Evolutionary conservation across 768 basidiomycete species (phyloP), one percentile per base, ranked within the genome.

Genomic region (Tulasnella sp.): DNA sequence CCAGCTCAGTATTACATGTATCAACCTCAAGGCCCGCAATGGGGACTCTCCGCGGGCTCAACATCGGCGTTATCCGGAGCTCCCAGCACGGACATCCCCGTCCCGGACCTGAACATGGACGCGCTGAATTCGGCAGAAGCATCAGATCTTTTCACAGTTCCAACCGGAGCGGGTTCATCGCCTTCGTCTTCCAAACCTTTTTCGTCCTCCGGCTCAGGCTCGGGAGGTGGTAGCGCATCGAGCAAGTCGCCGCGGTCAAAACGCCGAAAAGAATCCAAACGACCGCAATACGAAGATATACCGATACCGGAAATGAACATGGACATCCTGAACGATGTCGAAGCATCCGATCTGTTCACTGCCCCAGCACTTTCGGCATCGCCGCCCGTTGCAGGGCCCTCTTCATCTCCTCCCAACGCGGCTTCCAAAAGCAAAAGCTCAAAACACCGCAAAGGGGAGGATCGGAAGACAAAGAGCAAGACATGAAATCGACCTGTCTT

Each of bases 51-150:
- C 10, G n/a, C n/a, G n/a, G n/a, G n/a, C n/a, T 74, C 73, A 7
- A 21, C 73, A 21, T 38, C 44, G 21, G 6, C 24, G n/a, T 40
- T 19, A 7, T 40, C 39, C n/a, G 39, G 39, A 74, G 24, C 39
- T 14, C 24, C 31, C 34, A 18, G 21, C 71, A 21, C n/a, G 21
- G 71, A 34, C 31, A 24, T n/a, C n/a, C n/a, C 42, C 73, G 42
- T 74, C 18, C 73, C 73, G 44, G 73, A 74, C 73, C 42, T 74
- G 73, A 46, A 74, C 38, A 19, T 74, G 38, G 73, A 46, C 73
- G 73, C 73, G 0, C 39, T 74, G 39, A 46, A 74, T 24, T 2
- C 39, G 27, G 73, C 34, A 19, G 73, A 46, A 74, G 21, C 73
- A 0, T 74, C 73, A 10, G 44, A 74, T 38, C 73, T 40, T 1